These are phyloP conservation scores for Neoboletus magnificus DNA, from an alignment of 768 basidiomycete genomes.

Conservation along the genomic window DNA sequence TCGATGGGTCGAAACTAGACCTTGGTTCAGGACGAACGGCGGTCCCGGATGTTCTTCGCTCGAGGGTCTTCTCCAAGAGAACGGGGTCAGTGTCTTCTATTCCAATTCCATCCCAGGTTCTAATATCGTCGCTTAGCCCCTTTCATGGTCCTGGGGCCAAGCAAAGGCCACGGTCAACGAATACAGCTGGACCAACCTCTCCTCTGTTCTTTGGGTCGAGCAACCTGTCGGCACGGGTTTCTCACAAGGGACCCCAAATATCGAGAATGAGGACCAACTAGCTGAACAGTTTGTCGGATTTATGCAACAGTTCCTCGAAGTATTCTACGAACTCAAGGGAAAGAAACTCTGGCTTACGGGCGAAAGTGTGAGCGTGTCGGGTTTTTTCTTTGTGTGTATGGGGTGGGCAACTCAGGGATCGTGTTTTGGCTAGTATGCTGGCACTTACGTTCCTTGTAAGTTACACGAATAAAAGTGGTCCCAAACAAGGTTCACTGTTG, in stretches of 20 bases:
- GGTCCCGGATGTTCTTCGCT: conserved; percentile 77
- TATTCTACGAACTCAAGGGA: conserved; percentile 69
- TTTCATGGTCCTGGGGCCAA: conserved; percentile 62
- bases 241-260: conserved; percentile 65
- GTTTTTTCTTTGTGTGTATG: not conserved
- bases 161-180: conserved; percentile 63
- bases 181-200: conserved; percentile 77
- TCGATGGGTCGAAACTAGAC: not conserved
- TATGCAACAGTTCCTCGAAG: conserved; percentile 69
- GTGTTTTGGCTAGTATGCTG: conserved; percentile 54
- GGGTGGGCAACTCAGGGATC: not conserved
- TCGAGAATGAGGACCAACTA: conserved; percentile 54
- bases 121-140: conserved; percentile 43
- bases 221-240: conserved; percentile 81
- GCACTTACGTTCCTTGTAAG: conserved; percentile 62
- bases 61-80: conserved; percentile 70
- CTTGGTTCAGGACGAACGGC: conserved; percentile 62
- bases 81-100: conserved; percentile 49
- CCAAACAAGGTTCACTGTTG: not conserved
- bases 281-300: conserved; percentile 56
- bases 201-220: conserved; percentile 71
- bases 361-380: conserved; percentile 57
- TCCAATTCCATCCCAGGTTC: conserved; percentile 17
- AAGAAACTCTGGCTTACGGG: conserved; percentile 71
- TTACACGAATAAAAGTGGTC: not conserved